A percentile compares a stretch with the other conserved stretches of the same genome.
phyloP scores from a whole-genome alignment of 805 yeast genomes.

The Naumovozyma dairenensis region DNA sequence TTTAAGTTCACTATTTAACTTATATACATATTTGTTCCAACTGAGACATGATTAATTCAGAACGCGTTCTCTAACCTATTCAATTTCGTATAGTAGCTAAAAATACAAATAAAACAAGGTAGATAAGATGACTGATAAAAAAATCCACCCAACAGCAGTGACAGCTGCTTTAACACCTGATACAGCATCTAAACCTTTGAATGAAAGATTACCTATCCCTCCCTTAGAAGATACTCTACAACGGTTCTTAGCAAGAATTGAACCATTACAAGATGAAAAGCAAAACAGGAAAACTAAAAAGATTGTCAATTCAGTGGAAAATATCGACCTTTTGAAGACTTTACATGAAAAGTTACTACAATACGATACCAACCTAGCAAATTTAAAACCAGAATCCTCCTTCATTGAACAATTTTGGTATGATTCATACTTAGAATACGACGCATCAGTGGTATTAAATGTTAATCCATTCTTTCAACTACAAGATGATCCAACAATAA shows the following conservation, averaged over 20 bases:
- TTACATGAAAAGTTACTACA: conserved; percentile 47
- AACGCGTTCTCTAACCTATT: no score
- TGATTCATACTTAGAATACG: conserved; percentile 79
- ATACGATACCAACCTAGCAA: conserved; percentile 53
- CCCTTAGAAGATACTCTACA: conserved; percentile 56
- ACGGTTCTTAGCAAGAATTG: conserved; percentile 54
- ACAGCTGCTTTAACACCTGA: no score
- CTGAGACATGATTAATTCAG: no score
- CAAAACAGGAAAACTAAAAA: conserved; percentile 54
- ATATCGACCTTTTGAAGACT: conserved; percentile 34
- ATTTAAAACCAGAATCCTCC: conserved; percentile 56
- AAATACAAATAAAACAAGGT: no score
- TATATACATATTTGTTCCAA: no score
- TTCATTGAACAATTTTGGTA: conserved; percentile 94
- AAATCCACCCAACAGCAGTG: no score
- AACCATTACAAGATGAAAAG: conserved; percentile 70
- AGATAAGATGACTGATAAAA: no score
- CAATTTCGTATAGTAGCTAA: no score
- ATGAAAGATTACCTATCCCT: conserved; percentile 60
- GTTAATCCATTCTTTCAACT: conserved; percentile 82
- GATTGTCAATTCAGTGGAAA: conserved; percentile 31
- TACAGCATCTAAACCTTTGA: no score
- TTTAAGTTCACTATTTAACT: no score
- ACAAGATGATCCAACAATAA: conserved; percentile 77
- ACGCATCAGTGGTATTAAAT: conserved; percentile 84